Evolutionary conservation across 2,329 filamentous ascomycete species (phyloP), one percentile per base, ranked within the genome.

Genomic region (Exophiala viscosa): DNA sequence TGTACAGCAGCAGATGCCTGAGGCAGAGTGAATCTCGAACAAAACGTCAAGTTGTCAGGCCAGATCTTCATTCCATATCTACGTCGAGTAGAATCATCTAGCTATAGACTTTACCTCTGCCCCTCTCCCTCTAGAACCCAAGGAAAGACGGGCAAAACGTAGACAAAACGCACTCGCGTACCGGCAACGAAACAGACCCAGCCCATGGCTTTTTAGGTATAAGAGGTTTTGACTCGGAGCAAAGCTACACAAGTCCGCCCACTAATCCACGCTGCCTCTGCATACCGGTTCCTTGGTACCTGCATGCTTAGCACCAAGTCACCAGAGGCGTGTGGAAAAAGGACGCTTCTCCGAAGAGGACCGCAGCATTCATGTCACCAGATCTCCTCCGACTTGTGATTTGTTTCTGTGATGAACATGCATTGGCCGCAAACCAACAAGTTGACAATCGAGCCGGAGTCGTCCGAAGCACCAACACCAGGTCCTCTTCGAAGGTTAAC

Each of bases 281-380:
- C 54, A 57, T 57, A 51, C 54, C 54, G 50, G 54, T 35, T 46
- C 48, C 10, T 46, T 48, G 39, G 43, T 42, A 46, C 39, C 47
- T 54, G 54, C 54, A 57, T 57, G 54, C 54, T 53, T 23, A 48
- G 36, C 47, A 28, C 31, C 44, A 45, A 36, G 48, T 18, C 54
- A 57, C 54, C 54, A 54, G 54, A 50, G 45, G 47, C 18, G 45
- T 46, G 44, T 48, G 13, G 47, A 50, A 31, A 41, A 50, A 20
- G 28, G 34, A 36, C 45, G 44, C 54, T 57, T 57, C 54, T 54
- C 38, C 54, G 28, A 42, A 53, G 42, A 17, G 34, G 40, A 44
- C 39, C 34, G 23, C 7, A 42, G 13, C n/a, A 23, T 17, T 31
- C 17, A 13, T 36, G 9, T 28, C 38, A n/a, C 20, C 31, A 3